Evolutionary conservation across 2,329 filamentous ascomycete species (phyloP), one percentile per base, ranked within the genome.

Genomic region (Pseudofabraea citricarpa): DNA sequence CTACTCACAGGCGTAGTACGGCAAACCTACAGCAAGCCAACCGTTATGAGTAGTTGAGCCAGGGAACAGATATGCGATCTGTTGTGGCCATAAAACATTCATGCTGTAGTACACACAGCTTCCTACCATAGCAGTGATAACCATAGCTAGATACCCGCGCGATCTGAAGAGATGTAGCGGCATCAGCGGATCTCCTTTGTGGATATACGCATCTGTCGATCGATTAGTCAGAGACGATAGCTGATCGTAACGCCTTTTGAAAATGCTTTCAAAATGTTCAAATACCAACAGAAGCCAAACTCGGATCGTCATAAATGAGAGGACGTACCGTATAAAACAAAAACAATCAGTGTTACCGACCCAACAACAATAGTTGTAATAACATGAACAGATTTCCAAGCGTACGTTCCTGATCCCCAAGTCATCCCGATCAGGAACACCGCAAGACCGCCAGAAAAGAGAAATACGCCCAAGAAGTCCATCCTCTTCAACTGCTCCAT

Each of bases 381-480:
- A 20, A 41, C 38, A 16, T 41, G 33, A 4, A 60, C 55, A 27
- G 65, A 69, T 16, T 51, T 51, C 70, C 69, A 72, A 16, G 67
- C 55, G 50, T 71, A 67, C 3, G 57, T 53, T 2, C 50, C 55
- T 12, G 68, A 67, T 35, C 64, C 69, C 58, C 60, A 64, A 43
- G 64, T 66, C 4, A 72, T 60, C n/a, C 69, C 70, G 32, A 73
- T 49, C 32, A 72, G 56, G 48, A 71, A 63, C 13, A 69, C 55
- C 2, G 69, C 56, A 5, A 65, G 60, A 21, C 70, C 69, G 10
- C 57, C 53, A 5, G 64, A 50, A 51, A 65, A 71, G 1, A 73
- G 56, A 32, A 33, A 9, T 2, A 61, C 36, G 5, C 58, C 58
- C 3, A 60, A 27, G 44, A 55, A 62, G 45, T 61, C 59, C 12